Conservation (phyloP, 345 rosid genomes). For the Lepidium africanum region DNA sequence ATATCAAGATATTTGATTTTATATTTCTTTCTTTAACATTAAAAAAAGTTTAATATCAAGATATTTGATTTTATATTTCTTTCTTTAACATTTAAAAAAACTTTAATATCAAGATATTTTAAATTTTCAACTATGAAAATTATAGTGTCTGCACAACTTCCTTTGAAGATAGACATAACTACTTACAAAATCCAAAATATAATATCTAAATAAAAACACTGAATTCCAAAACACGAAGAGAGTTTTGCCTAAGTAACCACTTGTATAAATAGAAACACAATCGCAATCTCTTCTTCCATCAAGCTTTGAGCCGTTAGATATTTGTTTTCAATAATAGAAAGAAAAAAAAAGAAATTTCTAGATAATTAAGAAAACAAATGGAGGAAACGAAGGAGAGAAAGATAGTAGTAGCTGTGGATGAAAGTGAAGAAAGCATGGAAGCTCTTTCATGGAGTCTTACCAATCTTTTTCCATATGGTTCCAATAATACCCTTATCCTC, state of each 20-base stretch:
- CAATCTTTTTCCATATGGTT: constrained; percentile 40
- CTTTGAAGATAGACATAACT: not conserved
- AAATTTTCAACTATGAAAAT: not conserved
- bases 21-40: not conserved
- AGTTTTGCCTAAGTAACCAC: not conserved
- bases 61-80: no score
- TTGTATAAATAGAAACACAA: constrained; percentile 18
- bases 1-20: no score
- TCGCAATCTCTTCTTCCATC: not conserved
- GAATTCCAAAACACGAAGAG: constrained; percentile 5
- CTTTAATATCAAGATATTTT: not conserved
- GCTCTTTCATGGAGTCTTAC: constrained; percentile 82
- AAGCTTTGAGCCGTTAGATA: not conserved
- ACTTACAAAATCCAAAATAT: not conserved
- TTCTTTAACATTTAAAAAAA: no score
- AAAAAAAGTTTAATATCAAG: not conserved
- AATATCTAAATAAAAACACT: not conserved
- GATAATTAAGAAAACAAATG: not conserved
- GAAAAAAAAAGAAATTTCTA: not conserved
- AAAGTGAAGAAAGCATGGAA: constrained; percentile 85
- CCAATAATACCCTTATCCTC: constrained; percentile 45
- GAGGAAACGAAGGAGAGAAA: constrained; percentile 30
- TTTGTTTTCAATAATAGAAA: not conserved
- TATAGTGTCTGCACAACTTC: not conserved
- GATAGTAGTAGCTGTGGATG: constrained; percentile 83